phyloP scores from a whole-genome alignment of 257 asterid genomes.

The Nicotiana benthamiana region DNA sequence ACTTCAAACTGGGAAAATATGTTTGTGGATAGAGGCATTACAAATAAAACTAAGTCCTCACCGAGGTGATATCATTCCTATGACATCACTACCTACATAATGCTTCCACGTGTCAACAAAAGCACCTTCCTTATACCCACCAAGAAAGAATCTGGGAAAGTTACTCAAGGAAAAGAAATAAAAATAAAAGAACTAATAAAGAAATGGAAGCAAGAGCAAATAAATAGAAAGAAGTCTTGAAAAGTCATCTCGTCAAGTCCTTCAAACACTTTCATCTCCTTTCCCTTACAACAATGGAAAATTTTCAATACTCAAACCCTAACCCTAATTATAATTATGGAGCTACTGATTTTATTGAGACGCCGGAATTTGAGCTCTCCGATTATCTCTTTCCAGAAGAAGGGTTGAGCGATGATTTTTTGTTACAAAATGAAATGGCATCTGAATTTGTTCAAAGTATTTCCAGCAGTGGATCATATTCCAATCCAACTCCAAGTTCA shows the following conservation, averaged over 20 bases:
- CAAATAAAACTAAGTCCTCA: neutral
- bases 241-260: neutral
- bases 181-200: neutral
- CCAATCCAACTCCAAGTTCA: neutral
- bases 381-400: constrained; percentile 5
- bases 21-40: neutral
- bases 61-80: neutral
- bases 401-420: neutral
- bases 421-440: neutral
- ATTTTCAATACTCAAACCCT: constrained; percentile 11
- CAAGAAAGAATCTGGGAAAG: constrained; percentile 13
- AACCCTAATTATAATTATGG: constrained; percentile 11
- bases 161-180: neutral
- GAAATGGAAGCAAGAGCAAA: neutral
- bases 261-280: neutral
- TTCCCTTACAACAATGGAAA: constrained; percentile 2
- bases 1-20: neutral
- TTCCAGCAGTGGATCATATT: constrained; percentile 1
- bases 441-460: neutral
- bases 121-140: constrained; percentile 14
- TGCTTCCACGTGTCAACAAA: neutral
- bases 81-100: neutral
- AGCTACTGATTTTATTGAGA: neutral
- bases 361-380: neutral
- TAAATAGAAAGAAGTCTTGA: neutral